Percentiles rank a stretch among this genome's conserved stretches.
Conservation (phyloP, 1,284 basidiomycete genomes). For the Ceratobasidium sp. region DNA sequence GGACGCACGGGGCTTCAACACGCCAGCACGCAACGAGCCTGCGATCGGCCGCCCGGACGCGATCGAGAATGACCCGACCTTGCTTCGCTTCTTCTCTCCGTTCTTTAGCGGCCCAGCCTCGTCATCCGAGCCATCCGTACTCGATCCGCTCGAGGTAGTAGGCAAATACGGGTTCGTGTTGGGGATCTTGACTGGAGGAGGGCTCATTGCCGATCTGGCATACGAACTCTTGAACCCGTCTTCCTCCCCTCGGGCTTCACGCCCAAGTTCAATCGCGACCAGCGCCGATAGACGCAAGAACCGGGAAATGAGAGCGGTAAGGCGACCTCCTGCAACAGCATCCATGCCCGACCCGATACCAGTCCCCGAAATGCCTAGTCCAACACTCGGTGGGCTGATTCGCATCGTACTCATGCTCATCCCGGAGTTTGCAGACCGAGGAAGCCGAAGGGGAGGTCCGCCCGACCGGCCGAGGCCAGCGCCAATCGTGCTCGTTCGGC, state of each 20-base stretch:
- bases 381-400: slow-evolving; percentile 20
- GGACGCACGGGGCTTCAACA: neutral
- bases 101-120: neutral
- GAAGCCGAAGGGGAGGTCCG: slow-evolving; percentile 24
- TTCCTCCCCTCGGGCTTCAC: slow-evolving; percentile 56
- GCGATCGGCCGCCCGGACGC: slow-evolving; percentile 3
- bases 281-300: slow-evolving; percentile 78
- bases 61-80: slow-evolving; percentile 8
- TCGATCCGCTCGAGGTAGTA: slow-evolving; percentile 33
- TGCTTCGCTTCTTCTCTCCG: neutral
- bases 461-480: slow-evolving; percentile 18
- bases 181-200: slow-evolving; percentile 28
- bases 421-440: slow-evolving; percentile 9
- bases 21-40: slow-evolving; percentile 1
- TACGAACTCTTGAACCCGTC: slow-evolving; percentile 43
- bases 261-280: slow-evolving; percentile 72
- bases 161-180: slow-evolving; percentile 20
- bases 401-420: neutral
- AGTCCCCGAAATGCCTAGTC: slow-evolving; percentile 9
- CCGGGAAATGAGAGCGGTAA: slow-evolving; percentile 68
- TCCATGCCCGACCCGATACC: slow-evolving; percentile 8
- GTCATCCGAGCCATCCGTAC: slow-evolving; percentile 29
- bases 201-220: slow-evolving; percentile 47
- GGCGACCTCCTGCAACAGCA: slow-evolving; percentile 14
- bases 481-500: slow-evolving; percentile 29